These are phyloP conservation scores for Saccharomycopsis lassenensis DNA, from an alignment of 805 yeast genomes.

Conservation along the genomic window DNA sequence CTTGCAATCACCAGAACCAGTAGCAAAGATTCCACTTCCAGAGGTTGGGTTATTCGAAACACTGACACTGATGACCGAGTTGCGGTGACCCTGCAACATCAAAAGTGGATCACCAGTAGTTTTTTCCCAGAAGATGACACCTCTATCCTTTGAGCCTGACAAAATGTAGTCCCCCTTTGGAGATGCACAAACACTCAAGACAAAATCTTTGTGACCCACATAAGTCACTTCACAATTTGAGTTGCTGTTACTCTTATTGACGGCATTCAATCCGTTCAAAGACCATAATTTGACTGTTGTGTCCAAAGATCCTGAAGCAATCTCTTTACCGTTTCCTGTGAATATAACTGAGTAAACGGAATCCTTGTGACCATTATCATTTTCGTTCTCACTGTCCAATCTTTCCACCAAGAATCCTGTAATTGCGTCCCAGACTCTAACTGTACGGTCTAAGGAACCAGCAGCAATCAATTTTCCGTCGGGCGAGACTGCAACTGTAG, in stretches of 20 bases:
- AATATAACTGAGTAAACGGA: slow-evolving; percentile 92
- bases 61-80: slow-evolving; percentile 90
- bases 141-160: slow-evolving; percentile 94
- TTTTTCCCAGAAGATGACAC: slow-evolving; percentile 96
- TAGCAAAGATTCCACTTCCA: slow-evolving; percentile 82
- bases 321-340: slow-evolving; percentile 82
- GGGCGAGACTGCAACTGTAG: slow-evolving; percentile 95
- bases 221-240: slow-evolving; percentile 78
- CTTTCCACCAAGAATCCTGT: slow-evolving; percentile 89
- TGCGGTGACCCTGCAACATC: slow-evolving; percentile 95
- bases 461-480: slow-evolving; percentile 93
- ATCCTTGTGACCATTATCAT: slow-evolving; percentile 90
- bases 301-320: slow-evolving; percentile 91
- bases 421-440: slow-evolving; percentile 92
- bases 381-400: slow-evolving; percentile 78
- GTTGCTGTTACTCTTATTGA: slow-evolving; percentile 30
- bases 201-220: slow-evolving; percentile 94
- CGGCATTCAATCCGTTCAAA: slow-evolving; percentile 38
- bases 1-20: slow-evolving; percentile 95
- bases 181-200: slow-evolving; percentile 84
- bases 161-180: slow-evolving; percentile 87
- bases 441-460: slow-evolving; percentile 90
- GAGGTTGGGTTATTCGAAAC: slow-evolving; percentile 69
- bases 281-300: slow-evolving; percentile 96
- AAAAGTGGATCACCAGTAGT: slow-evolving; percentile 81